Evolutionary conservation across 805 yeast species (phyloP).

Genomic region (Ogataea dorogensis): DNA sequence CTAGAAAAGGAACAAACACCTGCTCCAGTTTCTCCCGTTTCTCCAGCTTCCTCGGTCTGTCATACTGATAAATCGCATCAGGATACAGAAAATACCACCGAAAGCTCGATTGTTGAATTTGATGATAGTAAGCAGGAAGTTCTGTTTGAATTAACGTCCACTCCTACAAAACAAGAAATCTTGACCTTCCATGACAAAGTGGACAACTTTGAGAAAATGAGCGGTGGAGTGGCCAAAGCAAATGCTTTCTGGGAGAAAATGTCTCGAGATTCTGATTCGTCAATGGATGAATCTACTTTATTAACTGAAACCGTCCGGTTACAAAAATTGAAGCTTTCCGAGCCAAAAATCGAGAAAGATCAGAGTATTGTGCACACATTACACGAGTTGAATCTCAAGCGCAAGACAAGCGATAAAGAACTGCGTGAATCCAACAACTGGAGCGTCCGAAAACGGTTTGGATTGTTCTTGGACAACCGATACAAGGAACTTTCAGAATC

Average conservation of each 20-base stretch:
- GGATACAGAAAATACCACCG: conserved; percentile 9
- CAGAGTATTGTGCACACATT: conserved; percentile 1
- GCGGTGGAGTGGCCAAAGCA: conserved; percentile 25
- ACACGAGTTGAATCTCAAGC: conserved; percentile 5
- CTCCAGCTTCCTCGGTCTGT: conserved; percentile 5
- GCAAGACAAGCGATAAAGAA: conserved; percentile 3
- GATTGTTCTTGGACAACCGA: conserved; percentile 28
- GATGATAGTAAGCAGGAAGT: conserved; percentile 5
- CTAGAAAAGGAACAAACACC: no score
- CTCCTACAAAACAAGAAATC: conserved; percentile 8
- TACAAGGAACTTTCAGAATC: conserved; percentile 28
- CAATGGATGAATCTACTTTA: conserved; percentile 2
- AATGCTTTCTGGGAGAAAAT: conserved; percentile 15
- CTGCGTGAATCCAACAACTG: conserved; percentile 6
- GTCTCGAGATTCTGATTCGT: conserved; percentile 3
- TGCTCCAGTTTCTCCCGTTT: background rate
- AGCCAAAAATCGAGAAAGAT: conserved; percentile 7
- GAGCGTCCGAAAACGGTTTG: conserved; percentile 26
- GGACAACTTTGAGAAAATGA: conserved; percentile 31
- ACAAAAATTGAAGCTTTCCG: conserved; percentile 8
- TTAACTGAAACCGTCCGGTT: conserved; percentile 4
- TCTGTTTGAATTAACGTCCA: conserved; percentile 11
- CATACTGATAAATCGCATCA: conserved; percentile 7
- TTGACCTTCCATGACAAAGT: conserved; percentile 27
- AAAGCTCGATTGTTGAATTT: conserved; percentile 3